Base-by-base conservation (phyloP, 2,329 filamentous ascomycete genomes). In the Ceratocystis diversiconidia region DNA sequence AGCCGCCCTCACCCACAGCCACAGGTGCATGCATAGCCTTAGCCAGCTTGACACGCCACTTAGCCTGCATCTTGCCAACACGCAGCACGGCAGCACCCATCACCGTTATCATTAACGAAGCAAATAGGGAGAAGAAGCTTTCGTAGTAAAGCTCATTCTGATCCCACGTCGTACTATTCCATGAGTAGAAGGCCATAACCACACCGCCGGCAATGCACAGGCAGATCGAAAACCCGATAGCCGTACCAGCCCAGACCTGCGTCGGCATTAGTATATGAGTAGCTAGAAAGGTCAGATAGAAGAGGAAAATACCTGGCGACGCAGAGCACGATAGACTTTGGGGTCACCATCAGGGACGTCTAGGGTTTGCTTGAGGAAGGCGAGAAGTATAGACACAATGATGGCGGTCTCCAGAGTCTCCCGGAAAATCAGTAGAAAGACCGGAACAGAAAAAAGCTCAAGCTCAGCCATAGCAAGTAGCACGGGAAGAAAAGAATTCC, bases 401-500 rank as follows among this genome's bases (percentile, higher is more conserved):
- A 95, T 90, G 71, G 83, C 86, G 0, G 87, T 88, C 78, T 95
- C 91, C 60, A 95, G 78, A 46, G 85, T 85, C 77, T 95, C 91
- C 73, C 91, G 85, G 74, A 95, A 94, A 76, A 89, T 86, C 73
- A 96, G 89, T 77, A 96, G 92, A 78, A 95, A 95, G 65, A 95
- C 84, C 69, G 87, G 88, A 22, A 90, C 84, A 68, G 87, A 82
- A 74, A 91, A 91, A 65, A 91, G 85, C 73, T 87, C 82, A 68
- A 82, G 79, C 73, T 86, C 85, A 77, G 82, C 85, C 69, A 62
- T 73, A 44, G 25, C 22, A 17, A n/a, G 6, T 12, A 19, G 12
- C 22, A 28, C 2, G 32, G 3, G 28, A 41, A 15, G 4, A 28
- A 25, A 30, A 30, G 28, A 25, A 32, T 6, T 2, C 12, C 7